phyloP scores from a whole-genome alignment of 2,329 filamentous ascomycete species.

The Monilinia laxa region DNA sequence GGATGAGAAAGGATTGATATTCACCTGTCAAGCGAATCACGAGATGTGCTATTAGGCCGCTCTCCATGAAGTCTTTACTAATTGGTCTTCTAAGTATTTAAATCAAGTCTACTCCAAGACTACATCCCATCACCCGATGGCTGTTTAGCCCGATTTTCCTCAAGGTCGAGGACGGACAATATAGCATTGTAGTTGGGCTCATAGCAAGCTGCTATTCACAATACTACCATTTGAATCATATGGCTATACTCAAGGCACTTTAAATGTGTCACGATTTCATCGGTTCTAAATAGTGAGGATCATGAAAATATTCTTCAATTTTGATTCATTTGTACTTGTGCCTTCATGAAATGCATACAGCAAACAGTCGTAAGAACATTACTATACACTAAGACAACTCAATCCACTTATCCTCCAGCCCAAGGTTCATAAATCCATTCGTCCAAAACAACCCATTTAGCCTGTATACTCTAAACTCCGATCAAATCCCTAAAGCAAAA shows the following conservation, averaged over 20 bases:
- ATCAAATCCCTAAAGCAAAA: neutral
- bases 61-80: neutral
- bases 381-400: neutral
- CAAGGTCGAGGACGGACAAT: too few relatives aligned
- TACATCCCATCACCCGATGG: neutral
- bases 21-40: too few relatives aligned
- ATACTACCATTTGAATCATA: neutral
- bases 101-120: neutral
- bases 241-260: neutral
- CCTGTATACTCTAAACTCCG: slow-evolving; percentile 14
- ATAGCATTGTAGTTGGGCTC: neutral
- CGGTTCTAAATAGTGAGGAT: neutral
- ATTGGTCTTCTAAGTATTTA: neutral
- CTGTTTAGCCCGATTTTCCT: neutral
- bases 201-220: too few relatives aligned
- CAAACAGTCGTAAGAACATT: neutral
- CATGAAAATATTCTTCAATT: neutral
- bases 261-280: neutral
- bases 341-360: neutral
- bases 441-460: slow-evolving; percentile 14
- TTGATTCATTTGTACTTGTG: slow-evolving; percentile 2
- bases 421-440: slow-evolving; percentile 20
- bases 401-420: neutral
- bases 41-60: too few relatives aligned
- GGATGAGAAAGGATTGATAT: too few relatives aligned